Evolutionary conservation across 805 yeast genomes (phyloP), one percentile per base, ranked within the genome.

Genomic region (Starmerella apicola): DNA sequence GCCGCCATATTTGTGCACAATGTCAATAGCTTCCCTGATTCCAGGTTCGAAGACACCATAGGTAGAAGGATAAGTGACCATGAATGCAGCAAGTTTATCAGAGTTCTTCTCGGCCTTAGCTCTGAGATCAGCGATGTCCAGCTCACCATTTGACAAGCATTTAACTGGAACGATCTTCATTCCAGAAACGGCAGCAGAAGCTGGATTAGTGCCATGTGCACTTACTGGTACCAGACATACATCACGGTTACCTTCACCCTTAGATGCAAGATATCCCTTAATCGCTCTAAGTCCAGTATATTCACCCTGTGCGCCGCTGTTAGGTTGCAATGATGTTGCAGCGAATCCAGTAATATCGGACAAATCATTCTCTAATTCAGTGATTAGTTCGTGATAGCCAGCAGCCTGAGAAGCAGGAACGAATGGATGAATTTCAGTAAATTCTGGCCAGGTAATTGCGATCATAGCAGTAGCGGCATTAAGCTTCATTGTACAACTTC

Each of bases 181-280:
- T 27, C 95, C 96, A 51, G 93, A 78, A 95, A 91, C 91, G 16
- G 95, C 83, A 16, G 98, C 97, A 33, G 95, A 83, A 0, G 98
- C 98, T 19, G 98, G 98, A 58, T 91, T 91, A 15, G 98, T 91
- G 43, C 98, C 98, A 57, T 91, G 98, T 2, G 98, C 98, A 53
- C 91, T 78, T 3, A 88, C 95, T 4, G 98, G 98, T 52, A 91
- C 91, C 57, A 91, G 69, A 62, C 96, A 91, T 39, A 91, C 70
- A 59, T 85, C 76, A 57, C 98, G 73, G 43, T 76, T 65, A 15
- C 69, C 61, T 56, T 85, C 78, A 31, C 91, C 94, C 33, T 65
- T 68, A 17, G 78, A 65, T 45, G 75, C 72, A 51, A 81, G 73
- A 58, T 82, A 91, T 28, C 80, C 72, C 51, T 76, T 72, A 50